These are phyloP conservation scores for Blastocystis sp. DNA, from an alignment of 352 stramenopile species.

Conservation along the genomic window DNA sequence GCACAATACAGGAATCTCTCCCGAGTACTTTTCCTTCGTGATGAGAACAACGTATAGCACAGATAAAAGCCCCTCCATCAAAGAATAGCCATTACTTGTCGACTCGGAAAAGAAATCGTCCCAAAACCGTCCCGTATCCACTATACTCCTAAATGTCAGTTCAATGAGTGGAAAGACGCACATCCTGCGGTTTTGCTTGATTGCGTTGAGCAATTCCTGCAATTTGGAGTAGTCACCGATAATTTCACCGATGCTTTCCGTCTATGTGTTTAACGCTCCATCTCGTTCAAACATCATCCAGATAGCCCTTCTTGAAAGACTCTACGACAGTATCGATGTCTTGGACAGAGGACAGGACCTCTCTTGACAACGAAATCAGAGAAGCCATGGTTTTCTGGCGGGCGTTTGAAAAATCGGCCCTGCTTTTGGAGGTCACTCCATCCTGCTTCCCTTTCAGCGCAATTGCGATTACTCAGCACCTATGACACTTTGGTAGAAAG, in stretches of 20 bases:
- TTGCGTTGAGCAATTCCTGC: neutral
- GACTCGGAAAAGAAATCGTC: neutral
- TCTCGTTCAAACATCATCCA: slow-evolving; percentile 42
- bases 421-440: neutral
- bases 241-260: slow-evolving; percentile 22
- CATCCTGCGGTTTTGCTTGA: slow-evolving; percentile 26
- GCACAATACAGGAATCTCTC: slow-evolving; percentile 48
- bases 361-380: slow-evolving; percentile 12
- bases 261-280: neutral
- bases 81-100: slow-evolving; percentile 25
- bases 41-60: slow-evolving; percentile 60
- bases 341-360: slow-evolving; percentile 11
- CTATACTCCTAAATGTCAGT: neutral
- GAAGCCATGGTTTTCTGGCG: slow-evolving; percentile 8
- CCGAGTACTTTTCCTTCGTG: slow-evolving; percentile 64
- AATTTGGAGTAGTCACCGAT: slow-evolving; percentile 38
- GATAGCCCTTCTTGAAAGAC: slow-evolving; percentile 64
- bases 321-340: slow-evolving; percentile 41
- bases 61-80: slow-evolving; percentile 30
- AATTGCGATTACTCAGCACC: too few relatives aligned
- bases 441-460: too few relatives aligned
- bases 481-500: too few relatives aligned
- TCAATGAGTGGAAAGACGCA: neutral
- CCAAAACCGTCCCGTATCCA: slow-evolving; percentile 1
- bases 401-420: neutral